A percentile compares a stretch with the other conserved stretches of the same genome.
Conservation (phyloP, 345 rosid species). For the Punica granatum region DNA sequence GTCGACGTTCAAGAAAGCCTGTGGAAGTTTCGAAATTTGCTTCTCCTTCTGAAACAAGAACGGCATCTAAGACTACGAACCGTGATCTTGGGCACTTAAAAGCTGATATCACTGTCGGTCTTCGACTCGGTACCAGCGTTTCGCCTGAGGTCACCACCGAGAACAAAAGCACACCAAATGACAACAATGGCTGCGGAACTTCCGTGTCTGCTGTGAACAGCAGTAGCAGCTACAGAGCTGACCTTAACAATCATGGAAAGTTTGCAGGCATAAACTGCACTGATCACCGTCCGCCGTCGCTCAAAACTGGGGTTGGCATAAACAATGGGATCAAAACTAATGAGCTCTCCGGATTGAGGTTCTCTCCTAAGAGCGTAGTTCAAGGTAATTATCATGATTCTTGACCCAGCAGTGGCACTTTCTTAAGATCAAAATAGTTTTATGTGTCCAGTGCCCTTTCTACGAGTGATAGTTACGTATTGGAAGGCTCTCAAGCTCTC, state of each 20-base stretch:
- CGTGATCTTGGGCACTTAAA: not conserved
- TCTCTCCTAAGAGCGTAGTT: not conserved
- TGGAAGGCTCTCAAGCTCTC: too few species aligned
- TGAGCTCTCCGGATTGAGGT: not conserved
- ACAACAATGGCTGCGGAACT: not conserved
- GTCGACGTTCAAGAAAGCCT: slow-evolving; percentile 83
- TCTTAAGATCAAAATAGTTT: too few species aligned
- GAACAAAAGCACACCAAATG: not conserved
- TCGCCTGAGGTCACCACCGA: not conserved
- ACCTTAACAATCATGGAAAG: not conserved
- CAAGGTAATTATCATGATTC: not conserved
- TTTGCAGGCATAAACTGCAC: not conserved
- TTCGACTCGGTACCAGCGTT: not conserved
- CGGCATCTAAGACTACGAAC: not conserved
- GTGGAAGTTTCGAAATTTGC: slow-evolving; percentile 46
- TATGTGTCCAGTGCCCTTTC: too few species aligned
- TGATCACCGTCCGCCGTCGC: not conserved
- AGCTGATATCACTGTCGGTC: not conserved
- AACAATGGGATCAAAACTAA: not conserved
- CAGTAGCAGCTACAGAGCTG: not conserved
- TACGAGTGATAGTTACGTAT: too few species aligned
- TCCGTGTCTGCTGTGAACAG: not conserved
- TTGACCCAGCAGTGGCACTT: too few species aligned
- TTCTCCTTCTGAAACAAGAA: slow-evolving; percentile 22
- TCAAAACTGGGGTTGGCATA: not conserved